phyloP scores from a whole-genome alignment of 169 alveolate species.

The Eimeria sp. region DNA sequence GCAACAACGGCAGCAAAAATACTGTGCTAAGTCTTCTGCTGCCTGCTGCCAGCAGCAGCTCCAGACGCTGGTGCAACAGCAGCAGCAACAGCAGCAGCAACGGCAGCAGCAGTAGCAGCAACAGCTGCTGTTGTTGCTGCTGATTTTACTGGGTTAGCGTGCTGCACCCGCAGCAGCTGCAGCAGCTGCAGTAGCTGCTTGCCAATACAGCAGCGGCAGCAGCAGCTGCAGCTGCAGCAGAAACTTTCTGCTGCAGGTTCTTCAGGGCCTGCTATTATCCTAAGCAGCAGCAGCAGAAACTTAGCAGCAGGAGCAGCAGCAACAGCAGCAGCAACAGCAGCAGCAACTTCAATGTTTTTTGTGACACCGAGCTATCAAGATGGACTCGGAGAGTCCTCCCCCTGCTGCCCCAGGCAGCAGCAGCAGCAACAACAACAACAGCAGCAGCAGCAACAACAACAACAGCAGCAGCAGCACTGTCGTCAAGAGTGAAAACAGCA shows the following conservation, averaged over 20 bases:
- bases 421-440: not conserved
- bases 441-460: constrained; percentile 10
- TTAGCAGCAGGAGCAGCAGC: constrained; percentile 6
- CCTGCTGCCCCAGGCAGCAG: not conserved
- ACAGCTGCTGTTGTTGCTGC: constrained; percentile 18
- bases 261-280: not conserved
- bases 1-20: not conserved
- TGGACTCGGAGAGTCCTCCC: not conserved
- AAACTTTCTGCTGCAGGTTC: too few relatives aligned
- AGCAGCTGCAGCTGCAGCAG: too few relatives aligned
- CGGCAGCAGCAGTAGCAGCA: constrained; percentile 35
- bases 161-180: too few relatives aligned
- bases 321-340: not conserved
- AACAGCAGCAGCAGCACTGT: constrained; percentile 45
- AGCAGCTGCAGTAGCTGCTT: too few relatives aligned
- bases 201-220: too few relatives aligned
- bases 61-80: too few relatives aligned
- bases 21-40: not conserved
- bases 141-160: too few relatives aligned
- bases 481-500: not conserved
- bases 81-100: constrained; percentile 29
- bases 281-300: not conserved
- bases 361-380: not conserved
- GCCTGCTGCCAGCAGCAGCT: not conserved
- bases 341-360: not conserved